Base-by-base conservation (phyloP, 192 early-diverging fungal genomes). In the Coemansia sp. region DNA sequence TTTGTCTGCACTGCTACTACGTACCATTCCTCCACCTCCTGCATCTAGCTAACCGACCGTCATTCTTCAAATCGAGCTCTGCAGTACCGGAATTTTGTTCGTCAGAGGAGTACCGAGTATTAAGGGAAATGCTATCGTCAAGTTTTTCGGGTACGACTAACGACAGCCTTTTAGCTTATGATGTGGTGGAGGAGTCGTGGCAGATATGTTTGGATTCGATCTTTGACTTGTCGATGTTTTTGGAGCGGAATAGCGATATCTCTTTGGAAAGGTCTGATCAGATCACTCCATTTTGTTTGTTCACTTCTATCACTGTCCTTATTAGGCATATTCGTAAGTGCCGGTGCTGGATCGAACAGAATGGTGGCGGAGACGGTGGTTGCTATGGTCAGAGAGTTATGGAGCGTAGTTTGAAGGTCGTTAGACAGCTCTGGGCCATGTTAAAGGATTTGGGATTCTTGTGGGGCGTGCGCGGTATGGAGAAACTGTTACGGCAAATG, bases 161-260 rank as follows among this genome's bases (percentile, higher is more conserved):
- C 68, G 79, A 82, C 40, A 75, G 79, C 3, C 60, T 70, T 8
- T 39, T 76, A 55, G 74, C 74, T 19, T 72, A 74, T 42, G 79
- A 82, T 52, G 37, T 82, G 4, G 71, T 70, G 6, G 71, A 76
- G 3, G 79, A 82, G 64, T 82, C 79, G 62, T 82, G 79, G 79
- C 50, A 62, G 11, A 37, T 74, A 3, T 76, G 79, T 44, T 21
- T 82, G 28, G 44, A 60, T 6, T 74, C 73, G 58, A 58, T 64
- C 0, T 76, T 70, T 19, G 23, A 44, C 6, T 62, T 82, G 28
- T 37, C 65, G 44, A 68, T 59, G 19, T 75, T 76, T 35, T 57
- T 82, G 40, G 79, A 74, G 4, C 63, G 66, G 37, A 82, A 82
- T 55, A 68, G 61, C 53, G 79, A 82, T 30, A 82, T 82, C 13